A percentile compares a stretch with the other conserved stretches of the same genome.
Evolutionary conservation across 306 rosid genomes (phyloP).

Genomic region (Gastrolobium bilobum): DNA sequence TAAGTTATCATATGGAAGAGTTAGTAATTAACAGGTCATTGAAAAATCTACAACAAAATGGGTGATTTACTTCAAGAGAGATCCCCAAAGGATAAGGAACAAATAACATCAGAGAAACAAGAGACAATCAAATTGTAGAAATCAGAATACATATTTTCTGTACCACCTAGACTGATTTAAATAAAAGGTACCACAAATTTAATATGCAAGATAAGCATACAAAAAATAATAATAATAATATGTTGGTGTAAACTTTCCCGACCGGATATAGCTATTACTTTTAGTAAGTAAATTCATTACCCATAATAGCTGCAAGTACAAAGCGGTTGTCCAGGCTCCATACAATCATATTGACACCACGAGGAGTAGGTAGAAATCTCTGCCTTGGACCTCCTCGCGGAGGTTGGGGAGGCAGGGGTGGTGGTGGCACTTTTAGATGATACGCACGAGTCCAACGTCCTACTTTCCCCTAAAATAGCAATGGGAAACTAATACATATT

Average conservation of each 20-base stretch:
- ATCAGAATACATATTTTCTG: constrained; percentile 10
- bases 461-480: constrained; percentile 74
- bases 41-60: constrained; percentile 5
- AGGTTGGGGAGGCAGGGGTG: constrained; percentile 93
- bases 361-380: constrained; percentile 88
- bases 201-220: constrained; percentile 16
- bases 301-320: constrained; percentile 97
- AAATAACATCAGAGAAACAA: neutral
- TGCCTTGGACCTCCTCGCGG: constrained; percentile 93
- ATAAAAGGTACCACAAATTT: constrained; percentile 24
- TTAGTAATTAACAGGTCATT: constrained; percentile 11
- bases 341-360: constrained; percentile 93
- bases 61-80: neutral
- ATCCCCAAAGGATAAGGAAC: constrained; percentile 21
- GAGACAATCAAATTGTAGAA: constrained; percentile 13
- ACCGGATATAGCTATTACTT: constrained; percentile 12
- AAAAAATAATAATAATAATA: constrained; percentile 4
- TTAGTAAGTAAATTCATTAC: constrained; percentile 52
- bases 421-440: constrained; percentile 95
- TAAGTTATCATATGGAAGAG: constrained; percentile 25
- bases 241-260: constrained; percentile 11
- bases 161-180: constrained; percentile 2
- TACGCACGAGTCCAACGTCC: constrained; percentile 94
- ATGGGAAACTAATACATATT: constrained; percentile 30
- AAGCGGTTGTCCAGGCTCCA: constrained; percentile 97